Conservation (phyloP, 2,329 filamentous ascomycete genomes). For the Thelonectria discophora region DNA sequence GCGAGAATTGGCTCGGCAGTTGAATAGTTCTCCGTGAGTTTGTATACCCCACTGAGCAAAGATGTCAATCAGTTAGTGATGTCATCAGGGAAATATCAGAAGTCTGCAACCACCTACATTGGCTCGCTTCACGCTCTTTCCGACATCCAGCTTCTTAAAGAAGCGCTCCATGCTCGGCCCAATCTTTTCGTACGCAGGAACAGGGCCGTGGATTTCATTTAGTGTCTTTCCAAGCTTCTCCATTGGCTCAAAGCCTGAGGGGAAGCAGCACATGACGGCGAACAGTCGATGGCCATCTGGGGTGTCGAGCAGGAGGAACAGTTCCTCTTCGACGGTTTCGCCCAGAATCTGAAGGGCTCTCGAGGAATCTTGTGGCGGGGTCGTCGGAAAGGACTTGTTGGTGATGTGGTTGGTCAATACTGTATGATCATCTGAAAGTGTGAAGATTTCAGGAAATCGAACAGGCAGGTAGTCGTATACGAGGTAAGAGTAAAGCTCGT, state of each 20-base stretch:
- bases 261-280: slow-evolving; percentile 63
- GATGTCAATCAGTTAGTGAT: background rate
- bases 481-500: slow-evolving; percentile 4
- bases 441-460: slow-evolving; percentile 2
- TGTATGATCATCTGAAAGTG: background rate
- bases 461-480: background rate
- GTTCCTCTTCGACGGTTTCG: slow-evolving; percentile 4
- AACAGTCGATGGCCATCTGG: slow-evolving; percentile 53
- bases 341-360: background rate
- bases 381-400: background rate
- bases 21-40: slow-evolving; percentile 54
- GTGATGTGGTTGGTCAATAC: slow-evolving; percentile 36
- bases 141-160: slow-evolving; percentile 58
- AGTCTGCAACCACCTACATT: slow-evolving; percentile 52
- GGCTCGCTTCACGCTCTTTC: slow-evolving; percentile 58
- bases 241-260: slow-evolving; percentile 61
- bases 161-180: slow-evolving; percentile 64
- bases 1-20: slow-evolving; percentile 48
- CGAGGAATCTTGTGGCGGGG: background rate
- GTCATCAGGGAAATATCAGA: too few species aligned
- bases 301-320: slow-evolving; percentile 44
- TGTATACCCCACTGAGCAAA: slow-evolving; percentile 58
- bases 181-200: slow-evolving; percentile 64
- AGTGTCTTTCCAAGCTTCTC: slow-evolving; percentile 59
- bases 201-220: slow-evolving; percentile 60